A percentile compares a stretch with the other conserved stretches of the same genome.
phyloP scores from a whole-genome alignment of 2,329 filamentous ascomycete genomes.

The Pseudogymnoascus sp. region DNA sequence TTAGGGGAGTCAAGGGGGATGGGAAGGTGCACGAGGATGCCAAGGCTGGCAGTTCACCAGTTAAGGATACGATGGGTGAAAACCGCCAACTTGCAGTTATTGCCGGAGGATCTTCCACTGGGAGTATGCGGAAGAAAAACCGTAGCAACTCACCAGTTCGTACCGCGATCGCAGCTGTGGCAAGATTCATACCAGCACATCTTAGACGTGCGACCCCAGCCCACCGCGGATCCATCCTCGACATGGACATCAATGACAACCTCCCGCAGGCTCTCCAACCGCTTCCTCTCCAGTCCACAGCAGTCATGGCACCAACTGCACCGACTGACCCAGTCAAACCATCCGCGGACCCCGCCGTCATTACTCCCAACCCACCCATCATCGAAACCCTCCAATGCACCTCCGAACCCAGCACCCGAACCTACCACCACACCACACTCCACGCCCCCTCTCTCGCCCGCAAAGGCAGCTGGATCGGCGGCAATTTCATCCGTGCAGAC shows the following conservation, averaged over 20 bases:
- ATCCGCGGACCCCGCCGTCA: too few relatives aligned
- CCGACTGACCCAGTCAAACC: neutral
- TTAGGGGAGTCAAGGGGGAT: neutral
- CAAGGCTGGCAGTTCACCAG: neutral
- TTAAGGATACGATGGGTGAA: neutral
- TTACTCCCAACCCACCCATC: neutral
- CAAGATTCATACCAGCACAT: neutral
- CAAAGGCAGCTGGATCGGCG: neutral
- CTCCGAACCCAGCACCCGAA: neutral
- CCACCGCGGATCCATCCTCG: neutral
- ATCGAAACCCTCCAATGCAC: neutral
- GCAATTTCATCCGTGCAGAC: neutral
- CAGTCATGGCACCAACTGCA: neutral
- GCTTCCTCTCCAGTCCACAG: neutral
- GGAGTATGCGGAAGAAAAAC: neutral
- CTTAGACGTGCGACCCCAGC: neutral
- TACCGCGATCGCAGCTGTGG: neutral
- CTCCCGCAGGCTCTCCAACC: neutral
- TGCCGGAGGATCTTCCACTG: neutral
- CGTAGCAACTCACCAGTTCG: neutral
- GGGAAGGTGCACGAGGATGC: neutral
- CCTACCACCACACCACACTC: constrained; percentile 1
- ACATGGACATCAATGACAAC: neutral
- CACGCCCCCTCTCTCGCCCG: neutral
- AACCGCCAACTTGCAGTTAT: neutral